These are phyloP conservation scores for Elaeagnus macrophylla DNA, from an alignment of 306 rosid species.

Conservation along the genomic window DNA sequence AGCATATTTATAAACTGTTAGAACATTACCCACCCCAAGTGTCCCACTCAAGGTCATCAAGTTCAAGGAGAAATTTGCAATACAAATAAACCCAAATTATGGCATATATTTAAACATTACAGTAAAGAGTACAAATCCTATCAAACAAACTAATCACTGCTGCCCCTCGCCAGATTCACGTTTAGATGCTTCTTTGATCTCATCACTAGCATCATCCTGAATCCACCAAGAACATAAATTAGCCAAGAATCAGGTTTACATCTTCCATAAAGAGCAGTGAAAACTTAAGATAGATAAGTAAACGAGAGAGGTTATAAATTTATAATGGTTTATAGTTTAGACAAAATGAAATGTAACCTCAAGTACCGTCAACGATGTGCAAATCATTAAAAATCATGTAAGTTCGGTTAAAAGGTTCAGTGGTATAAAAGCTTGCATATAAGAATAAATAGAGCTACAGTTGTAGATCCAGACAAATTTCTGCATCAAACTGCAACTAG, in stretches of 20 bases:
- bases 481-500: too few species aligned
- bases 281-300: too few species aligned
- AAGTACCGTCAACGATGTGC: too few species aligned
- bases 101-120: conserved; percentile 27
- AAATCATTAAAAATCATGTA: too few species aligned
- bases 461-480: too few species aligned
- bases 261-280: too few species aligned
- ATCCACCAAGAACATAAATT: conserved; percentile 8
- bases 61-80: conserved; percentile 33
- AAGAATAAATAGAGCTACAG: too few species aligned
- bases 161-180: conserved; percentile 56
- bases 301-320: too few species aligned
- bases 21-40: conserved; percentile 32
- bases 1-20: conserved; percentile 33
- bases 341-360: too few species aligned
- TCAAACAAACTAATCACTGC: conserved; percentile 26
- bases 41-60: conserved; percentile 23
- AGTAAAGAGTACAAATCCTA: conserved; percentile 36
- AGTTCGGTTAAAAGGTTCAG: too few species aligned
- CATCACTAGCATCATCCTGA: conserved; percentile 90
- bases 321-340: too few species aligned
- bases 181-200: conserved; percentile 85
- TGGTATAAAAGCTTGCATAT: too few species aligned
- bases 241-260: not conserved
- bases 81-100: conserved; percentile 27